Conservation (phyloP, 2,329 filamentous ascomycete genomes). For the Aspergillus flavus region DNA sequence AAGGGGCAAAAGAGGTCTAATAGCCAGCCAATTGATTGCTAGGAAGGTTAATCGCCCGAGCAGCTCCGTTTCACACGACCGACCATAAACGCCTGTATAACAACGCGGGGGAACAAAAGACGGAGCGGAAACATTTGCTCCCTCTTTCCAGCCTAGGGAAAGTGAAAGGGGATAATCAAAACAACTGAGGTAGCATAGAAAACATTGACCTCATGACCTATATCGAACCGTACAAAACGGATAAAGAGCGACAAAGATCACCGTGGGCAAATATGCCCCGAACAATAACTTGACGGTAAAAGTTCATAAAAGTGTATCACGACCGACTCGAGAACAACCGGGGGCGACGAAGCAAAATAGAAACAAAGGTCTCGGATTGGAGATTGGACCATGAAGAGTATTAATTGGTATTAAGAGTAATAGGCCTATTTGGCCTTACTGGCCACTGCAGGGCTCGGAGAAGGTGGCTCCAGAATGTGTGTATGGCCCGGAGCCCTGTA, state of each 20-base stretch:
- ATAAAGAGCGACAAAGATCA: not conserved
- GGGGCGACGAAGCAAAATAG: not conserved
- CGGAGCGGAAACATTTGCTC: not conserved
- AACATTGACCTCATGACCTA: slow-evolving; percentile 8
- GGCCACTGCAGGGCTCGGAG: slow-evolving; percentile 35
- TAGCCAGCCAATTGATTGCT: slow-evolving; percentile 14
- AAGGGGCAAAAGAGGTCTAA: slow-evolving; percentile 17
- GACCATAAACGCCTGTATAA: slow-evolving; percentile 20
- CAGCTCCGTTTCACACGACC: slow-evolving; percentile 16
- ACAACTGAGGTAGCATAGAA: slow-evolving; percentile 7
- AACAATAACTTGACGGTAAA: not conserved
- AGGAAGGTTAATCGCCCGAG: slow-evolving; percentile 14
- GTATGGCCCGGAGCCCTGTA: slow-evolving; percentile 75
- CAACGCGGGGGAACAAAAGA: not conserved
- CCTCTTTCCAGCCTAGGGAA: slow-evolving; percentile 12
- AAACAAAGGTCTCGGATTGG: not conserved
- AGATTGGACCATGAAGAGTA: slow-evolving; percentile 3
- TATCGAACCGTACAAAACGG: slow-evolving; percentile 13
- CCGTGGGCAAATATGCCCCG: not conserved
- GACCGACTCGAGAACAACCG: not conserved
- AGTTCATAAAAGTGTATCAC: not conserved
- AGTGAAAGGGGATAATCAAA: slow-evolving; percentile 15
- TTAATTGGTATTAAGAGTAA: slow-evolving; percentile 3
- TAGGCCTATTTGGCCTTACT: slow-evolving; percentile 39
- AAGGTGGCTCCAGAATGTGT: slow-evolving; percentile 77